Base-by-base conservation (phyloP, 176 grass and related monocot genomes). In the Pontederia crassipes region DNA sequence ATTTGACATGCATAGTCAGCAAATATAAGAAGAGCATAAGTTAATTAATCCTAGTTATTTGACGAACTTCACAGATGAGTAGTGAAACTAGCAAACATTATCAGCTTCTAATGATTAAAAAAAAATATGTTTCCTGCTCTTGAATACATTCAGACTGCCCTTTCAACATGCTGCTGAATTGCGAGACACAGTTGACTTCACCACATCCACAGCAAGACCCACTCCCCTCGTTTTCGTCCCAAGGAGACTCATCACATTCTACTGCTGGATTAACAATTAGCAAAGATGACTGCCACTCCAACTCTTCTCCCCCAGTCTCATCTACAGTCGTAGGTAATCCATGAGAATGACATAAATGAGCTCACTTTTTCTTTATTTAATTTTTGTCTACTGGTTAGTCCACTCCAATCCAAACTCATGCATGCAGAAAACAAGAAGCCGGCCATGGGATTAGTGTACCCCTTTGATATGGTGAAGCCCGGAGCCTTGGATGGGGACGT, bases 401-500 rank as follows among this genome's bases (percentile, higher is more conserved):
- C 20, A 24, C 20, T 24, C 20, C 20, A 24, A 24, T 24, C 20
- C 20, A 24, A 24, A 24, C 20, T 24, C 20, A 24, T 24, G 20
- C 20, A 24, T 24, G 20, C 20, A 24, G 20, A 24, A 24, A 24
- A 24, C 20, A 24, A 24, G 20, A 24, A 24, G 61, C 48, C 2
- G 14, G 5, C 27, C 9, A 48, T 14, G 52, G 48, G 77, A 9
- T 80, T 88, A 48, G 45, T 83, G 28, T 83, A 72, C 75, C 93
- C 93, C 57, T 98, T 98, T 78, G 79, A 79, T 10, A 79, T 88
- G 76, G 84, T 98, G 71, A 98, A 98, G 85, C 93, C 93, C 0
- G 81, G 86, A 55, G 81, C 81, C 3, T 67, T 82, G 2, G 93
- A 98, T 48, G 93, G 93, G 50, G 79, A 83, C 59, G 74, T 89